phyloP scores from a whole-genome alignment of 116 monocot genomes.

The Iris pallida region DNA sequence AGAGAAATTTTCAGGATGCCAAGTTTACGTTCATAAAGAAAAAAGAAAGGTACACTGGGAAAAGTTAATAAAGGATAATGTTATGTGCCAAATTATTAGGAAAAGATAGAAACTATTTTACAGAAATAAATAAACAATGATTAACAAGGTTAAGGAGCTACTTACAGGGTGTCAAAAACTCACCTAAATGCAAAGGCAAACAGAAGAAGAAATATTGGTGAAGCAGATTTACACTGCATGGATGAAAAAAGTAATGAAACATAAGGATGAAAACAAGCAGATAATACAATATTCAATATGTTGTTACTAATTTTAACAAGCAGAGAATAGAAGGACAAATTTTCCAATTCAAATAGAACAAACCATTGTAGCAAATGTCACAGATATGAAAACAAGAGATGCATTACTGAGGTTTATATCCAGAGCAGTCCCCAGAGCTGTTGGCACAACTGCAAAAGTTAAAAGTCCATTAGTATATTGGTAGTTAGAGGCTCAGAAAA shows the following conservation, averaged over 20 bases:
- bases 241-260: conserved; percentile 6
- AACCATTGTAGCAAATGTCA: conserved; percentile 58
- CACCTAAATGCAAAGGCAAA: conserved; percentile 63
- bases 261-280: neutral
- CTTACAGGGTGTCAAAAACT: conserved; percentile 3
- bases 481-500: no score
- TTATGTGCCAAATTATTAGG: neutral
- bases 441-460: conserved; percentile 47
- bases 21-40: no score
- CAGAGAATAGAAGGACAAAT: neutral
- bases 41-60: no score
- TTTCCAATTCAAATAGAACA: conserved; percentile 15
- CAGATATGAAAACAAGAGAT: conserved; percentile 57
- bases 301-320: neutral
- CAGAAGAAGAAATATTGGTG: conserved; percentile 53
- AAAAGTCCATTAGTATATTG: neutral
- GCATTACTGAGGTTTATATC: conserved; percentile 59
- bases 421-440: conserved; percentile 49
- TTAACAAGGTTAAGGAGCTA: neutral
- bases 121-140: neutral
- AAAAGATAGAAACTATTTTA: neutral
- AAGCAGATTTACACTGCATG: conserved; percentile 61
- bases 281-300: neutral
- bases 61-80: no score
- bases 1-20: no score